Evolutionary conservation across 108 stramenopile species (phyloP).

Genomic region (Nannochloropsis gaditana): DNA sequence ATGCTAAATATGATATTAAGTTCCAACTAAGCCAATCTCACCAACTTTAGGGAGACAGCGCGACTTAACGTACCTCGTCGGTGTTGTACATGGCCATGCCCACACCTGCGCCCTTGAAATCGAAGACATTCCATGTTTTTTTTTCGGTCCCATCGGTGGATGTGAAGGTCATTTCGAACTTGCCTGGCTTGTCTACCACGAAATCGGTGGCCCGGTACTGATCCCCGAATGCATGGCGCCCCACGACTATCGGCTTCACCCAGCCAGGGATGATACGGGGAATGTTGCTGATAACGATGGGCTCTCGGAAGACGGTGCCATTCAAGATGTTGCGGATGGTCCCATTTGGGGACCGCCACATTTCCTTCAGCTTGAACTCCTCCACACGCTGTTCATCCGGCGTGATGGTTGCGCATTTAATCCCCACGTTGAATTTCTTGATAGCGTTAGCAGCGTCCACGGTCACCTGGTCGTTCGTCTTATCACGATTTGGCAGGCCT

Average conservation of each 20-base stretch:
- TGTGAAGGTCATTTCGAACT: slow-evolving; percentile 53
- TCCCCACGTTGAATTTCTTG: slow-evolving; percentile 52
- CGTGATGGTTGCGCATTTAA: slow-evolving; percentile 57
- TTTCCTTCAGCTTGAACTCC: slow-evolving; percentile 53
- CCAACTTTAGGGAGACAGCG: too few relatives aligned
- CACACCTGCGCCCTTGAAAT: slow-evolving; percentile 49
- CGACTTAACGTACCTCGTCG: slow-evolving; percentile 34
- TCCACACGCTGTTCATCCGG: slow-evolving; percentile 56
- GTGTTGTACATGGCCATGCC: slow-evolving; percentile 59
- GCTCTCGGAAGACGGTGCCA: slow-evolving; percentile 57
- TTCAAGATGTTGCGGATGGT: slow-evolving; percentile 55
- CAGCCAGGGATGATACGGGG: slow-evolving; percentile 55
- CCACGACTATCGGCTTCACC: slow-evolving; percentile 55
- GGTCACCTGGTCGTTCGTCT: slow-evolving; percentile 53
- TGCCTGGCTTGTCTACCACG: slow-evolving; percentile 40
- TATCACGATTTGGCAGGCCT: slow-evolving; percentile 50
- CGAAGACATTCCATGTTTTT: slow-evolving; percentile 41
- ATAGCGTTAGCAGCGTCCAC: slow-evolving; percentile 53
- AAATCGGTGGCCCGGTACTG: slow-evolving; percentile 51
- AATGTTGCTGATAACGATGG: slow-evolving; percentile 56
- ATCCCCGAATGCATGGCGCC: slow-evolving; percentile 55
- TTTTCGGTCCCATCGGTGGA: slow-evolving; percentile 45
- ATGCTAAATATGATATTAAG: too few relatives aligned
- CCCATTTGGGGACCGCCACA: slow-evolving; percentile 53
- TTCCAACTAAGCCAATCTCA: not conserved